Evolutionary conservation across 306 rosid species (phyloP), one percentile per base, ranked within the genome.

Genomic region (Malus orientalis): DNA sequence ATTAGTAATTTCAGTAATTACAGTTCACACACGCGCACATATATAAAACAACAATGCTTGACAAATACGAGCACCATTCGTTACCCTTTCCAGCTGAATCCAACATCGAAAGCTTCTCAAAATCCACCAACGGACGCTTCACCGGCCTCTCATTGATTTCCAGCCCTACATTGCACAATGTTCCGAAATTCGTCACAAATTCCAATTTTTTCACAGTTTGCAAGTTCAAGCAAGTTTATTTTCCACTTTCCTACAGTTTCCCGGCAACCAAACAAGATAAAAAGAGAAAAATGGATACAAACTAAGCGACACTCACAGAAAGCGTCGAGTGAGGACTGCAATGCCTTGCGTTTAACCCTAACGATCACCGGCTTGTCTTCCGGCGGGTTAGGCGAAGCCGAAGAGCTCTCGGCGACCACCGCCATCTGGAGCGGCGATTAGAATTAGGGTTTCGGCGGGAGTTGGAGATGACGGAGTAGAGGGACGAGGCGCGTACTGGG

Each of bases 301-400:
- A 51, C 4, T 51, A 51, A 78, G 60, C 8, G 61, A 1, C 70
- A 49, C 87, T 86, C 78, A 95, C 96, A 95, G 82, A 95, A 87
- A 76, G 93, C 97, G 61, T 92, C 91, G 29, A 95, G 75, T 23
- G 84, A 88, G 82, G 91, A 88, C 63, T 92, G 97, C 53, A 38
- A 85, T 74, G 86, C 78, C 81, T 95, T 92, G 80, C 97, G 96
- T 78, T 95, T 92, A 57, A 95, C 93, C 91, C 98, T 89, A 59
- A 92, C 97, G 18, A 92, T 76, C 14, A 95, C 97, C 6, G 89
- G 91, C 85, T 88, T 95, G 12, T 51, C 78, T 16, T 84, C 86
- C 13, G 53, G 2, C 42, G 78, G 38, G 54, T 78, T 74, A 11
- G 82, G 36, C 51, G 73, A 78, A 67, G 93, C 73, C 2, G 85